A percentile compares a stretch with the other conserved stretches of the same genome.
Evolutionary conservation across 495 filamentous ascomycete genomes (phyloP).

Genomic region (Aspergillus nidulans): DNA sequence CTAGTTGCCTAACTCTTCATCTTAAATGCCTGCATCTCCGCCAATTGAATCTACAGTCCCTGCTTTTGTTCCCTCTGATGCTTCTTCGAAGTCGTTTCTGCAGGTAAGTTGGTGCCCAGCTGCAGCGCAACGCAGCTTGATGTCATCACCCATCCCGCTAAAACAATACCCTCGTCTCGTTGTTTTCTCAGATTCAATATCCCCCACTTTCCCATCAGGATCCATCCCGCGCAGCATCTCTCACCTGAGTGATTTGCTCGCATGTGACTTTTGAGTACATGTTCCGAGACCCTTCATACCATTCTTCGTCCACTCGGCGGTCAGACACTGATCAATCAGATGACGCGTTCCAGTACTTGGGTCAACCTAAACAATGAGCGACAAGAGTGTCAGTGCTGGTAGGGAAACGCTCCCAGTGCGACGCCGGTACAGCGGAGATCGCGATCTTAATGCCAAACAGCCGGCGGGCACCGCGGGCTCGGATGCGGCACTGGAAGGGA

Average conservation of each 20-base stretch:
- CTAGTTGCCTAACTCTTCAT: not conserved
- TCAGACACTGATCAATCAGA: conserved; percentile 16
- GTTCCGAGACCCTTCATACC: not conserved
- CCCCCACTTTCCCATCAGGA: not conserved
- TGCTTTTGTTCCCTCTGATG: not conserved
- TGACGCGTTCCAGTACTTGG: conserved; percentile 19
- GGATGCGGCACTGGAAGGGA: not conserved
- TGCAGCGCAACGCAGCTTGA: not conserved
- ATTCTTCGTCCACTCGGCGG: not conserved
- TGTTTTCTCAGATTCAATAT: not conserved
- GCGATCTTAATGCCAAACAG: not conserved
- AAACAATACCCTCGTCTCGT: not conserved
- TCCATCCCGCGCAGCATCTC: not conserved
- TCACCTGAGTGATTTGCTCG: not conserved
- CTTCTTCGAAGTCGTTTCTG: not conserved
- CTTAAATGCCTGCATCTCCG: not conserved
- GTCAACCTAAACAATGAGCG: conserved; percentile 20
- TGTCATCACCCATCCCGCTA: not conserved
- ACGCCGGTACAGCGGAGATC: conserved; percentile 7
- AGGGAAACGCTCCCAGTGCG: conserved; percentile 16
- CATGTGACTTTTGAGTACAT: not conserved
- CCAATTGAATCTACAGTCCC: not conserved
- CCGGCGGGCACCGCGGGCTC: not conserved
- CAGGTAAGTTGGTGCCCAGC: not conserved
- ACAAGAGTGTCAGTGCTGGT: conserved; percentile 16